Conservation (phyloP, 768 basidiomycete species). For the Roridomyces roridus region DNA sequence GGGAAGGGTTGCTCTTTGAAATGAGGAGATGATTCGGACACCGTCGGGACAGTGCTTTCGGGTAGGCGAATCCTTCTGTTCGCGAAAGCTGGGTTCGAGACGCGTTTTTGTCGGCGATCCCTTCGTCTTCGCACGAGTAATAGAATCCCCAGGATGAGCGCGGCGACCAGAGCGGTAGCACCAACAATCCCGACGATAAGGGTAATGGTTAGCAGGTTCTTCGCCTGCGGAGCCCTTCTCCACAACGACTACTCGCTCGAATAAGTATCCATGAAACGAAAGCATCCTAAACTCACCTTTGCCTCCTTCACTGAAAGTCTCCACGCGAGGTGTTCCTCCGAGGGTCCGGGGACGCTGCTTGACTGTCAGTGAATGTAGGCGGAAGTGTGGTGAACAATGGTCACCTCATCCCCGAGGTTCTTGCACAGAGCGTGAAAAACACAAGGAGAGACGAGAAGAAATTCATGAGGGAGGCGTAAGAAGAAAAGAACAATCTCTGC, state of each 20-base stretch:
- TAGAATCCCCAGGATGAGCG: constrained; percentile 12
- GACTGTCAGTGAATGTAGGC: background rate
- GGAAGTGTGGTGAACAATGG: background rate
- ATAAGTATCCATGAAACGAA: background rate
- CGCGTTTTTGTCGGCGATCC: background rate
- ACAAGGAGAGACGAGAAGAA: background rate
- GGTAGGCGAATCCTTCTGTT: background rate
- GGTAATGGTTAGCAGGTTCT: background rate
- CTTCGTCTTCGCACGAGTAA: constrained; percentile 7
- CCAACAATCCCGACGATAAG: constrained; percentile 17
- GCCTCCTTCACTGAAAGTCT: background rate
- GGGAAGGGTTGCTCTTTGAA: constrained; percentile 7
- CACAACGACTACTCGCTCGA: constrained; percentile 22
- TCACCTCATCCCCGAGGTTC: background rate
- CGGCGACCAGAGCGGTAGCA: constrained; percentile 12
- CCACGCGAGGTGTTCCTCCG: background rate
- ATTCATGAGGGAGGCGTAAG: background rate
- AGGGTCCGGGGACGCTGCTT: background rate
- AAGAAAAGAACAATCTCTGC: background rate
- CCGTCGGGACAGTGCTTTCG: background rate
- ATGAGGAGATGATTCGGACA: background rate
- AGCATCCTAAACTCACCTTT: background rate
- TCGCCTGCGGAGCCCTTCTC: background rate
- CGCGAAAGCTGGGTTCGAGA: background rate
- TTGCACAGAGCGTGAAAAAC: background rate